Evolutionary conservation across 495 filamentous ascomycete species (phyloP), one percentile per base, ranked within the genome.

Genomic region (Penicillium dipodomyicola): DNA sequence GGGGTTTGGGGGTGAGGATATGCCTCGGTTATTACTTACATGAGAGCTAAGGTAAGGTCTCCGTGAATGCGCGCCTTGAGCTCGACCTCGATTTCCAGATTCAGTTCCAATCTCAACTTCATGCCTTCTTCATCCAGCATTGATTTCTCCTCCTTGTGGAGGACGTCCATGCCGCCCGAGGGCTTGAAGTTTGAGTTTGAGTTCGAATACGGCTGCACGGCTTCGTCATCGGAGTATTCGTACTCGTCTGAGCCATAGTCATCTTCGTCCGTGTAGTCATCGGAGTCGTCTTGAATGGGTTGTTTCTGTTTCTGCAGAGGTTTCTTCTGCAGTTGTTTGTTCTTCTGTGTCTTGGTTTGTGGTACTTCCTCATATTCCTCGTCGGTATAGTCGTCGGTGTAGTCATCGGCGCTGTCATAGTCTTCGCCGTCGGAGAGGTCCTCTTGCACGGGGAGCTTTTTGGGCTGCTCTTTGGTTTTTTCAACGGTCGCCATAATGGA

Each of bases 51-150:
- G 47, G 90, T 94, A 67, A 96, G 74, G 73, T 96, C 92, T 66
- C 92, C 90, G 57, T 93, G 88, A 63, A 96, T 94, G 65, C 85
- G 88, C 30, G 92, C 92, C 81, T 95, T 95, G 3, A 96, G 73
- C 70, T 91, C 85, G 14, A 96, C 82, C 75, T 95, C 88, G 55
- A 96, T 83, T 61, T 96, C 92, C 43, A 96, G 71, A 71, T 96
- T 95, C 55, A 96, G 69, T 62, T 96, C 91, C 48, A 96, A 70
- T 62, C 90, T 77, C 76, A 96, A 61, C 67, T 84, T 83, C 62
- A 96, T 78, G 57, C 76, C 76, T 12, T 79, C 75, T 49, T 78
- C 65, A n/a, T 79, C 74, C 29, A 71, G 63, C 19, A 71, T 61
- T 11, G 51, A 58, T 57, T 71, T 71, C 54, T 65, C 59, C 44